Evolutionary conservation across 495 filamentous ascomycete genomes (phyloP), one percentile per base, ranked within the genome.

Genomic region (Tuber umbilicatum): DNA sequence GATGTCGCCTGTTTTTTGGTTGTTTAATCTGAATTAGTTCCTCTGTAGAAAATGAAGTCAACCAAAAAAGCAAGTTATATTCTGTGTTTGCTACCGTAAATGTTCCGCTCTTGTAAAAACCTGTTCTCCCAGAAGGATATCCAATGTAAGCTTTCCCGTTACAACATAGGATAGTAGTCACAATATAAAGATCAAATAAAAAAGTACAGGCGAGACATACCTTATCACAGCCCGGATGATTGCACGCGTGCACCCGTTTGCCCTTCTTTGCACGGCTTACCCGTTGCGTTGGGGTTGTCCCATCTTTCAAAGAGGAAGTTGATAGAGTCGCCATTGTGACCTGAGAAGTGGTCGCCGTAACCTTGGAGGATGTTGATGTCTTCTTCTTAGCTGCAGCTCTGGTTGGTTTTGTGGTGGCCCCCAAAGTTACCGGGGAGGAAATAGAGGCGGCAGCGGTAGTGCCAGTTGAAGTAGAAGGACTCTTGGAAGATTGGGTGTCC

Each of bases 221-320:
- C 81, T 82, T 82, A 78, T 81, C 81, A 55, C 81, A 82, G 64
- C 81, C 78, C 70, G 67, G 70, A 69, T 82, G 81, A 75, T 78
- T 78, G 69, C 81, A 82, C 50, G 75, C 80, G 75, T 82, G 81
- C 70, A 82, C 81, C 69, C 81, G 75, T 75, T 82, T 82, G 16
- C 81, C 81, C 74, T 82, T 82, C 78, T 82, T 82, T 74, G 81
- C 81, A 69, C 81, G 78, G 50, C 81, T 82, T 80, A 82, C 72
- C 70, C 81, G 68, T 23, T 80, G 80, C 41, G 81, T 80, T 78
- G 80, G 80, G 41, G 79, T 76, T 41, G 79, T 81, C 19, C 80
- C 80, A 73, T 81, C 80, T 71, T 76, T 78, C 55, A 75, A 71
- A 35, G 77, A 79, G 39, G 76, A 75, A 76, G 77, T 69, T 55